Conservation (phyloP, 176 grass and related monocot species). For the Microstegium vimineum region DNA sequence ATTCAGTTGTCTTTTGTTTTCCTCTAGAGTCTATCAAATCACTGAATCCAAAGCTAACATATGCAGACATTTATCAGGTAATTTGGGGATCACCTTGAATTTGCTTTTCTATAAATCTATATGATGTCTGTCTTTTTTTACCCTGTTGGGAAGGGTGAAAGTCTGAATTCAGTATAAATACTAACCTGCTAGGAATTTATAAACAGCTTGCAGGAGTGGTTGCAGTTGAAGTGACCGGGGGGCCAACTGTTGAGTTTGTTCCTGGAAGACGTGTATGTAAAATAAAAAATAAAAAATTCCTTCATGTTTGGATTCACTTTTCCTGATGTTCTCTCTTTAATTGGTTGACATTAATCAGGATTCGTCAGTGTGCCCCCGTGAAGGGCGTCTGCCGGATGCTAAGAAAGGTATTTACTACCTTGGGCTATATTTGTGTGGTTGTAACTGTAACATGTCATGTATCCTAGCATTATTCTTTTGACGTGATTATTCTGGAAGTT, state of each 20-base stretch:
- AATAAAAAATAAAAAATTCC: neutral
- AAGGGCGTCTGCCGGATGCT: conserved; percentile 88
- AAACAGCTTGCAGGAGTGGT: conserved; percentile 85
- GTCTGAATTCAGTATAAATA: neutral
- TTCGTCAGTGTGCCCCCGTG: conserved; percentile 80
- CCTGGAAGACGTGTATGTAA: conserved; percentile 75
- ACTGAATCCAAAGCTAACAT: conserved; percentile 77
- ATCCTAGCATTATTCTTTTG: neutral
- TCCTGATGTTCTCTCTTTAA: conserved; percentile 13
- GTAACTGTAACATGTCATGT: neutral
- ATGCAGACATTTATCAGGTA: conserved; percentile 98
- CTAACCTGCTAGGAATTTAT: conserved; percentile 25
- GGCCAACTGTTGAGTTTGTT: conserved; percentile 74
- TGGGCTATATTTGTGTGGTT: neutral
- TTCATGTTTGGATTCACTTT: neutral
- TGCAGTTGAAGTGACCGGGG: conserved; percentile 95
- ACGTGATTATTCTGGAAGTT: neutral
- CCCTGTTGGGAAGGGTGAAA: neutral
- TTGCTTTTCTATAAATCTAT: neutral
- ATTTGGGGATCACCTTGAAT: conserved; percentile 9
- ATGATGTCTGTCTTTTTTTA: neutral
- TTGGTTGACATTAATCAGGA: conserved; percentile 54
- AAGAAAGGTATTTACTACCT: conserved; percentile 63
- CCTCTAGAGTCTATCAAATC: conserved; percentile 72
- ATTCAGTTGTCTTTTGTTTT: conserved; percentile 30